phyloP scores from a whole-genome alignment of 225 moss, liverwort and hornwort species.

The Lunularia cruciata region DNA sequence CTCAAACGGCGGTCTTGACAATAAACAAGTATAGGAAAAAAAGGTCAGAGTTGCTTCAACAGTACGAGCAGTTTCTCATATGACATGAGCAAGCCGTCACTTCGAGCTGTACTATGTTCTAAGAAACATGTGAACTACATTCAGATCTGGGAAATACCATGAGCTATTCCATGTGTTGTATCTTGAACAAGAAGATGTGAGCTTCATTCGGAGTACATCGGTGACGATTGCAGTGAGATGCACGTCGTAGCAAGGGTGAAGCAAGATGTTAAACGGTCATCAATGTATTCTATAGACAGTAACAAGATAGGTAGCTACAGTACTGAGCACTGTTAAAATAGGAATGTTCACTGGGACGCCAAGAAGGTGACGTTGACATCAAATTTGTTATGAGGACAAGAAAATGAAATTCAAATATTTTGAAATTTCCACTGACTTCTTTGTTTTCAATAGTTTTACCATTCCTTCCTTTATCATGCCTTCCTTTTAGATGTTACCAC shows the following conservation, averaged over 20 bases:
- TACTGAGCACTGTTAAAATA: not conserved
- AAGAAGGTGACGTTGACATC: not conserved
- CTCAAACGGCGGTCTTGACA: no score
- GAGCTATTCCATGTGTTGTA: no score
- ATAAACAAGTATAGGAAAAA: no score
- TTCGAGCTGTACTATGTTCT: not conserved
- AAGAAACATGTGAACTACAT: not conserved
- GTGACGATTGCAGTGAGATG: not conserved
- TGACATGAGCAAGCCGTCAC: not conserved
- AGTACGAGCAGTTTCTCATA: no score
- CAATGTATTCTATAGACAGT: not conserved
- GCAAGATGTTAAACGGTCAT: not conserved
- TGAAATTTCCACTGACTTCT: no score
- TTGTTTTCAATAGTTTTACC: no score
- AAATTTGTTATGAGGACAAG: no score
- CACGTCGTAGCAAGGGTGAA: not conserved
- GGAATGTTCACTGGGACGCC: not conserved
- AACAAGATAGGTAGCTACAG: not conserved
- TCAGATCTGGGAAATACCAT: not conserved
- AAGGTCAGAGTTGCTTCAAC: no score
- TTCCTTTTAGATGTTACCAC: not conserved
- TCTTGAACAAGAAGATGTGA: no score
- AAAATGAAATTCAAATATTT: no score
- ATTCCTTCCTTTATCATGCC: not conserved
- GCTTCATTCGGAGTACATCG: no score